Conservation (phyloP, 2,329 filamentous ascomycete genomes). For the Alternaria sp. region DNA sequence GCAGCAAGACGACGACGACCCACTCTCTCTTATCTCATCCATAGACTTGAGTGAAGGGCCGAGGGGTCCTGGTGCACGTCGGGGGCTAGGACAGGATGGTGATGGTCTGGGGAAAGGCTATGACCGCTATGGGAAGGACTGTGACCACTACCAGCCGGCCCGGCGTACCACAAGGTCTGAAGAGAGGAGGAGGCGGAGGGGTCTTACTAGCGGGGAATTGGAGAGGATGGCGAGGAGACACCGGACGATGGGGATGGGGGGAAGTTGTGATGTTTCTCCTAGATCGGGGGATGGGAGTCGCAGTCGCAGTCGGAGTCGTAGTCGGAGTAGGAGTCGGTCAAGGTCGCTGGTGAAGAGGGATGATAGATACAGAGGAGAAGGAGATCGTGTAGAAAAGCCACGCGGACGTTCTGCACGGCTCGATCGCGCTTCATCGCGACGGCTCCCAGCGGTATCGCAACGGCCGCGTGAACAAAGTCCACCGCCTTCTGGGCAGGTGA, state of each 20-base stretch:
- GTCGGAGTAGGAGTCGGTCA: not conserved
- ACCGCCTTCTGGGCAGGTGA: not conserved
- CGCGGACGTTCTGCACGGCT: not conserved
- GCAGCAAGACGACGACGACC: not conserved
- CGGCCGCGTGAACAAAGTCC: not conserved
- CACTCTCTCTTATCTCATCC: not conserved
- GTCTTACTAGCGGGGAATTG: not conserved
- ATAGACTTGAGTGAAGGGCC: not conserved
- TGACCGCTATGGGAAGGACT: not conserved
- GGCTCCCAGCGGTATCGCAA: not conserved
- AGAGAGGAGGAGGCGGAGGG: not conserved
- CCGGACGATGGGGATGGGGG: not conserved
- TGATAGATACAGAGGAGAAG: not conserved
- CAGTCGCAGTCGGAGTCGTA: not conserved
- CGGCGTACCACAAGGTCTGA: not conserved
- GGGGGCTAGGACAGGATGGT: fast-evolving
- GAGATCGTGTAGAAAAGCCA: not conserved
- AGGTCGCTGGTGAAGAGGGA: not conserved
- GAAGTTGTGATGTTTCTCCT: not conserved
- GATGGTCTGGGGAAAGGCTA: too few species aligned
- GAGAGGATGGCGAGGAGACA: not conserved
- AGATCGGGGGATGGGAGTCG: not conserved
- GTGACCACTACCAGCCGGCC: not conserved
- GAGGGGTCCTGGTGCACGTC: not conserved
- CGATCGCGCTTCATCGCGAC: not conserved